phyloP scores from a whole-genome alignment of 805 yeast genomes.

The Crinitomyces ghanaensis region DNA sequence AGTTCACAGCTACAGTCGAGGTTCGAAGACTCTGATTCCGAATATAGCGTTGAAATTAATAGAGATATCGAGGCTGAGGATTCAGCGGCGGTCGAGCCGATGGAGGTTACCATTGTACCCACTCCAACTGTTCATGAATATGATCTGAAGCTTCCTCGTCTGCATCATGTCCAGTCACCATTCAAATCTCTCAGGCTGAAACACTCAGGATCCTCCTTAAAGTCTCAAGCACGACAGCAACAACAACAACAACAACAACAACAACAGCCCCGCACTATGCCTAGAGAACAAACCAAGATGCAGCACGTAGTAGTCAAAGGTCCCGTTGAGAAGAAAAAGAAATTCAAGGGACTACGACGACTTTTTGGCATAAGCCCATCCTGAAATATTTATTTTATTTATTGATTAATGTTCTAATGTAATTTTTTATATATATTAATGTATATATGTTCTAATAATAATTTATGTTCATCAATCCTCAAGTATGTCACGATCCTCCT shows the following conservation, averaged over 20 bases:
- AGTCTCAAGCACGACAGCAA: too few species aligned
- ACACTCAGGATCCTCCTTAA: conserved; percentile 14
- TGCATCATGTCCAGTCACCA: too few species aligned
- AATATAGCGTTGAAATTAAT: too few species aligned
- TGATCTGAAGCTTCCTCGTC: too few species aligned
- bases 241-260: not conserved
- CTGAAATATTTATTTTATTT: not conserved
- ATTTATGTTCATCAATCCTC: conserved; percentile 13
- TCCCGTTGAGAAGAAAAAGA: conserved; percentile 13
- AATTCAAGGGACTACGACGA: conserved; percentile 14
- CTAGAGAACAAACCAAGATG: conserved; percentile 1
- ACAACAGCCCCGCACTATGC: not conserved
- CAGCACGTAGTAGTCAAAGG: conserved; percentile 4
- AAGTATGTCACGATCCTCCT: conserved; percentile 25
- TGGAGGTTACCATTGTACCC: too few species aligned
- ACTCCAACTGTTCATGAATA: too few species aligned
- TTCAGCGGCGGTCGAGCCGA: too few species aligned
- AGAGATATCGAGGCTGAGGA: too few species aligned
- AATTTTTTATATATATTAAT: not conserved
- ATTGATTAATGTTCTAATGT: conserved; percentile 4
- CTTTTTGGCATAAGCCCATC: conserved; percentile 12
- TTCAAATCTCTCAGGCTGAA: too few species aligned
- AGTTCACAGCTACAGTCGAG: too few species aligned
- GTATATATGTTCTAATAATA: not conserved
- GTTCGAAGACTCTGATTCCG: conserved; percentile 25